A percentile compares a stretch with the other conserved stretches of the same genome.
phyloP scores from a whole-genome alignment of 805 yeast species.

The Wickerhamomyces kurtzmanii region DNA sequence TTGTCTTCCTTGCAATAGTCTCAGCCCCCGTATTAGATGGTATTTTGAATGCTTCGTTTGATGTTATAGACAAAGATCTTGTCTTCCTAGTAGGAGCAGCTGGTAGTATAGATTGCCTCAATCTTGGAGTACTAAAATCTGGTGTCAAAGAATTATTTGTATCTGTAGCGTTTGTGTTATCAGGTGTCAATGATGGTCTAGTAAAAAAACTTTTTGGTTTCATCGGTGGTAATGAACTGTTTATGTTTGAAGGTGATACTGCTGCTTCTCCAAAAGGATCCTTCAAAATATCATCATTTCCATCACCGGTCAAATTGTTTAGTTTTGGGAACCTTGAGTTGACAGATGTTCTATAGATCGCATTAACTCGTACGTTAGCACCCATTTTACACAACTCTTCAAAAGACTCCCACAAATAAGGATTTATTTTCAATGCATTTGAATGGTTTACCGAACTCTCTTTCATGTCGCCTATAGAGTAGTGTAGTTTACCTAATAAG shows the following conservation, averaged over 20 bases:
- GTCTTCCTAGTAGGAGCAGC: constrained; percentile 30
- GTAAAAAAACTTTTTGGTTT: too few species aligned
- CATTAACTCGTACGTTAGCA: constrained; percentile 51
- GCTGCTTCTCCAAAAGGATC: too few species aligned
- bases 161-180: too few species aligned
- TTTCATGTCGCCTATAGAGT: constrained; percentile 45
- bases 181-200: too few species aligned
- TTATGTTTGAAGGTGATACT: too few species aligned
- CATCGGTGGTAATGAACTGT: too few species aligned
- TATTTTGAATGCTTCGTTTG: too few species aligned
- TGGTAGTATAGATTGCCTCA: constrained; percentile 23
- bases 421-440: constrained; percentile 62
- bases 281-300: too few species aligned
- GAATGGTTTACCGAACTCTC: constrained; percentile 62
- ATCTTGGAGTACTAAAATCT: constrained; percentile 32
- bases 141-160: too few species aligned
- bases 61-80: constrained; percentile 9
- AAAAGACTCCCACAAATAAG: constrained; percentile 80
- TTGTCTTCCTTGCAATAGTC: constrained; percentile 10
- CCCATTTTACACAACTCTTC: constrained; percentile 67
- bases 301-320: too few species aligned
- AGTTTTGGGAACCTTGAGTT: neutral
- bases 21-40: constrained; percentile 9
- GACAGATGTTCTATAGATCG: constrained; percentile 29
- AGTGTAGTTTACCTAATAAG: constrained; percentile 61